Evolutionary conservation across 73 alveolate species (phyloP).

Genomic region (Chromera velia): DNA sequence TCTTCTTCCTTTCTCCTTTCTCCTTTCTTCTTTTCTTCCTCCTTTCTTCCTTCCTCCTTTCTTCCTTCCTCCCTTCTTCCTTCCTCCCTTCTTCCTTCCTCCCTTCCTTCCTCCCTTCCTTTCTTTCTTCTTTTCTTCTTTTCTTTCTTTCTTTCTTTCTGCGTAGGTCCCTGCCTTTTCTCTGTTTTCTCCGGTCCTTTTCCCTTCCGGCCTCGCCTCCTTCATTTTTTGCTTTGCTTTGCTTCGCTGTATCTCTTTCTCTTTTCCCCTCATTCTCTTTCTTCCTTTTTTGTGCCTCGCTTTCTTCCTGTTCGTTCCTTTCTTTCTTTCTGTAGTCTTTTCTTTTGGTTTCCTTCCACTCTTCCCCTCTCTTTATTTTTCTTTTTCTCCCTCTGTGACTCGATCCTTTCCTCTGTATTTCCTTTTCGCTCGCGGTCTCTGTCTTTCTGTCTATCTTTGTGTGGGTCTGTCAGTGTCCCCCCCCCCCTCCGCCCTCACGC

Average conservation of each 20-base stretch:
- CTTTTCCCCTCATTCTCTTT: background rate
- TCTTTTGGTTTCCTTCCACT: background rate
- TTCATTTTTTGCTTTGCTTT: background rate
- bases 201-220: background rate
- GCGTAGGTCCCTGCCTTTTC: background rate
- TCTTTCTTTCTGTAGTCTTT: background rate
- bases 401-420: no score
- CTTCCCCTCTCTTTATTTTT: background rate
- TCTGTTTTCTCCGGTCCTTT: no score
- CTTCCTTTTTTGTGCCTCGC: background rate
- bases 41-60: no score
- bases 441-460: no score
- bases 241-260: background rate
- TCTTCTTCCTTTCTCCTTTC: no score
- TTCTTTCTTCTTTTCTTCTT: background rate
- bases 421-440: no score
- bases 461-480: no score
- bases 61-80: no score
- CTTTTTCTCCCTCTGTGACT: background rate
- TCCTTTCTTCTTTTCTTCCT: no score
- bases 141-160: constrained; percentile 3
- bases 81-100: no score
- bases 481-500: no score
- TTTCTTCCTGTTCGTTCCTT: constrained; percentile 2
- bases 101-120: background rate